Percentiles rank a stretch among this genome's conserved stretches.
Evolutionary conservation across 2,329 filamentous ascomycete species (phyloP).

Genomic region (Aspergillus proliferans): DNA sequence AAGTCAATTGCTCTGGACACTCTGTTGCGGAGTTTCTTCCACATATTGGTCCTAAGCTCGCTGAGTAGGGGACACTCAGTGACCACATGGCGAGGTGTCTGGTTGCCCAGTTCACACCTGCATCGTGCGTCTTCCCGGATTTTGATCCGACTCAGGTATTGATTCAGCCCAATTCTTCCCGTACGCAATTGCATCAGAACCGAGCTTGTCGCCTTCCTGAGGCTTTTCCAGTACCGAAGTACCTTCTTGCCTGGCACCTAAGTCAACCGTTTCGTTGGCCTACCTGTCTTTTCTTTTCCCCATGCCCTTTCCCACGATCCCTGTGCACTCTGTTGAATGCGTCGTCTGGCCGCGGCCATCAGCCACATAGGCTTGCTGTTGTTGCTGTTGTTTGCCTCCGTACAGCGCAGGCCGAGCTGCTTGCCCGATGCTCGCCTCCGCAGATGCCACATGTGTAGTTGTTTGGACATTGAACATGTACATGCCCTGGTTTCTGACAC

Average conservation of each 20-base stretch:
- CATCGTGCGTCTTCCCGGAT: too few species aligned
- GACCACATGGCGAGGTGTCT: constrained; percentile 5
- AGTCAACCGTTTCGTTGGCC: not conserved
- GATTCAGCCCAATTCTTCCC: too few species aligned
- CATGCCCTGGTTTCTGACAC: too few species aligned
- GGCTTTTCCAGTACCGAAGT: not conserved
- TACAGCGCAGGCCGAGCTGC: too few species aligned
- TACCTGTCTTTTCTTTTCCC: not conserved
- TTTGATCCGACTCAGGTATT: too few species aligned
- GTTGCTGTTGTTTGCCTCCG: too few species aligned
- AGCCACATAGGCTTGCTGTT: not conserved
- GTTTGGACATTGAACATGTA: too few species aligned
- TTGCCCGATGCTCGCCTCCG: too few species aligned
- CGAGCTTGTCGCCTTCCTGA: not conserved
- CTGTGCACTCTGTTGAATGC: not conserved
- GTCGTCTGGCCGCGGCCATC: not conserved
- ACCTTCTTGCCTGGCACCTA: too few species aligned
- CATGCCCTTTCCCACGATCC: not conserved
- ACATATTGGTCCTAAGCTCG: constrained; percentile 2
- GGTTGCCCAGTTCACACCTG: not conserved
- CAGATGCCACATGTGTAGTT: too few species aligned
- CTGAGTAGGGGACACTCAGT: constrained; percentile 2
- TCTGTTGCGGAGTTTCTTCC: not conserved
- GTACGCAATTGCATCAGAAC: too few species aligned
- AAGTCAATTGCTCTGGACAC: not conserved